Evolutionary conservation across 306 rosid genomes (phyloP), one percentile per base, ranked within the genome.

Genomic region (Prunus kanzakura): DNA sequence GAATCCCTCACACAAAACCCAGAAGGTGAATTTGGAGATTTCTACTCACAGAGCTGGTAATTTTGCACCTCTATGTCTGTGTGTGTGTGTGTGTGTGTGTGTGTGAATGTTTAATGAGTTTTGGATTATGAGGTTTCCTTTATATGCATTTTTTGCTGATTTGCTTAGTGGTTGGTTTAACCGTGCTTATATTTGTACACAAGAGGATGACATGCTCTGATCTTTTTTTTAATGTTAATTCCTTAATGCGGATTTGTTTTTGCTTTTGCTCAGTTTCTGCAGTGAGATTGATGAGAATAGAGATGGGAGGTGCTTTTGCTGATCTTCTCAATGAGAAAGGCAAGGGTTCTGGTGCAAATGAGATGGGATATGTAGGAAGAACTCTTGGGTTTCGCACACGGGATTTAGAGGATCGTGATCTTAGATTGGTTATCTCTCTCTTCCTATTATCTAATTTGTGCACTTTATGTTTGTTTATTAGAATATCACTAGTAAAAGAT

Each of bases 31-130:
- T 83, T 82, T 54, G 65, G 94, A 90, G 82, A 77, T 93, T 81
- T 93, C 98, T 70, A 96, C 98, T 71, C 98, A 93, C 47, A 90
- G 98, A 85, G 94, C 98, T 77, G 96, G 97, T 90, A 78, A 67
- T 56, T 79, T 23, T 64, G 12, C 45, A 2, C 70, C 19, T 23
- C 4, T 75, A 1, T 41, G 19, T n/a, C 0, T 27, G 29, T 29
- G 50, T 58, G 72, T 54, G 35, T 75, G 8, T 41, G 15, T n/a
- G 67, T 35, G 38, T 5, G 35, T 27, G 45, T 64, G 76, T 55
- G 27, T 45, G 71, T 30, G 22, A 29, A 11, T 60, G 69, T 4
- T 41, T 2, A 64, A 23, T 69, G 11, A 69, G 52, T 35, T 46
- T 13, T 41, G 41, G 8, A 14, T 75, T 20, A 67, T 30, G 25